phyloP scores from a whole-genome alignment of 2,329 filamentous ascomycete species.

The Herpotrichia juniperi region DNA sequence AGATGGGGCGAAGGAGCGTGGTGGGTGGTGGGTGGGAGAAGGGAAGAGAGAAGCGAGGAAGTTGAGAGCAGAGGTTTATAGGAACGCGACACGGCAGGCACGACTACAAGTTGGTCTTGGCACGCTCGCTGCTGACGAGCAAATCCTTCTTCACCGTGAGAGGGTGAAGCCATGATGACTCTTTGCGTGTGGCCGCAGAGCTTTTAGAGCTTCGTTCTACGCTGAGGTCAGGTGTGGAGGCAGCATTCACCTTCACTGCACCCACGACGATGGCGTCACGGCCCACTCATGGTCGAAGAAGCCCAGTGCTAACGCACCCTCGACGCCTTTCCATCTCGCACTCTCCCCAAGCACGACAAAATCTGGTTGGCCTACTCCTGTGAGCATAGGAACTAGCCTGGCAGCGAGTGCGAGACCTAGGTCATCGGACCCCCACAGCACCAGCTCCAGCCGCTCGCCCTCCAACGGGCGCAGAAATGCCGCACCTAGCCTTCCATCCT shows the following conservation, averaged over 20 bases:
- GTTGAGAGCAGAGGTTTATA: not conserved
- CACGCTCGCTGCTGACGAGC: not conserved
- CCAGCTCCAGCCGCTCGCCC: slow-evolving; percentile 57
- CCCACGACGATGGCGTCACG: slow-evolving; percentile 55
- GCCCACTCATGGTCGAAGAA: slow-evolving; percentile 63
- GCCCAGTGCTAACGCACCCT: slow-evolving; percentile 60
- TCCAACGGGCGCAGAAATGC: slow-evolving; percentile 59
- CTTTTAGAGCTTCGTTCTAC: not conserved
- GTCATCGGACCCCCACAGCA: slow-evolving; percentile 61
- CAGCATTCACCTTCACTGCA: slow-evolving; percentile 21
- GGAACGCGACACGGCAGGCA: not conserved
- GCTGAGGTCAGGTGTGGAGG: too few species aligned
- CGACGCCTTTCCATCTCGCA: slow-evolving; percentile 58
- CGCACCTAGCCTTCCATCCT: slow-evolving; percentile 51
- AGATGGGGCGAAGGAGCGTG: not conserved
- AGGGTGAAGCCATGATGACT: not conserved
- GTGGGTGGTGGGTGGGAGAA: not conserved
- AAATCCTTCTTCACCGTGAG: not conserved
- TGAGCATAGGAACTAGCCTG: slow-evolving; percentile 60
- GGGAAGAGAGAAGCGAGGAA: not conserved
- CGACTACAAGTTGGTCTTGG: not conserved
- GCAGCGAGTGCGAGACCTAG: slow-evolving; percentile 56
- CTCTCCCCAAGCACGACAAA: slow-evolving; percentile 57
- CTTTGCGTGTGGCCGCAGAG: not conserved
- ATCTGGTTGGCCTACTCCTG: slow-evolving; percentile 64